A percentile compares a stretch with the other conserved stretches of the same genome.
These are phyloP conservation scores for Rhizoclosmatium sp. DNA, from an alignment of 192 early-diverging fungal genomes.

Conservation along the genomic window DNA sequence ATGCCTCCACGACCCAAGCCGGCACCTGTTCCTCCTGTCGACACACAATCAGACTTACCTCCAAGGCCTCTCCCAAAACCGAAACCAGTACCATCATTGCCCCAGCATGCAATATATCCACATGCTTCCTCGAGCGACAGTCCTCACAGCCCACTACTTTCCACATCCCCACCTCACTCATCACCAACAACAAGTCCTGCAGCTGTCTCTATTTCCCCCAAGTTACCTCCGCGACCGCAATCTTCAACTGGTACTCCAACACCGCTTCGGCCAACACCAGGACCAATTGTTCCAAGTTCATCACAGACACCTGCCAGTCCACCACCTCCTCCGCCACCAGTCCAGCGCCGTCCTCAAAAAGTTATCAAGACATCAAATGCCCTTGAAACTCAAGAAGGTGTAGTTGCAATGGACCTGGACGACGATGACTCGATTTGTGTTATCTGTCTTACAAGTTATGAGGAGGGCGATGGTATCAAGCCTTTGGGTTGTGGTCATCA, in stretches of 20 bases:
- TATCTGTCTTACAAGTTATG: constrained; percentile 81
- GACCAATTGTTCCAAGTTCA: neutral
- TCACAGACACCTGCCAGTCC: neutral
- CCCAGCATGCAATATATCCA: neutral
- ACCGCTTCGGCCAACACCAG: neutral
- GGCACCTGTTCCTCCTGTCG: neutral
- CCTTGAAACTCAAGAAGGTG: neutral
- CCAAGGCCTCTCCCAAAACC: neutral
- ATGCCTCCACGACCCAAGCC: constrained; percentile 17
- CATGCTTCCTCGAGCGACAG: neutral
- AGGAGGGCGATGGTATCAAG: constrained; percentile 77
- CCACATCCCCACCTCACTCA: neutral
- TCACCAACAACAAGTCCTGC: neutral
- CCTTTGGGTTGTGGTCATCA: constrained; percentile 80
- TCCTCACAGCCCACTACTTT: neutral
- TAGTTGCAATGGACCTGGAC: neutral
- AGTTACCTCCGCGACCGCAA: neutral
- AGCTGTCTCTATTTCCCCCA: neutral
- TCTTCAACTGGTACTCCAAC: neutral
- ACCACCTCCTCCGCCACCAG: constrained; percentile 3
- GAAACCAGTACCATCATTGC: neutral
- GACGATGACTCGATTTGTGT: constrained; percentile 76
- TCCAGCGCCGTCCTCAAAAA: neutral
- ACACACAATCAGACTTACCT: neutral
- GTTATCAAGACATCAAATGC: neutral